Evolutionary conservation across 768 basidiomycete genomes (phyloP).

Genomic region (Pleurotus citrinopileatus): DNA sequence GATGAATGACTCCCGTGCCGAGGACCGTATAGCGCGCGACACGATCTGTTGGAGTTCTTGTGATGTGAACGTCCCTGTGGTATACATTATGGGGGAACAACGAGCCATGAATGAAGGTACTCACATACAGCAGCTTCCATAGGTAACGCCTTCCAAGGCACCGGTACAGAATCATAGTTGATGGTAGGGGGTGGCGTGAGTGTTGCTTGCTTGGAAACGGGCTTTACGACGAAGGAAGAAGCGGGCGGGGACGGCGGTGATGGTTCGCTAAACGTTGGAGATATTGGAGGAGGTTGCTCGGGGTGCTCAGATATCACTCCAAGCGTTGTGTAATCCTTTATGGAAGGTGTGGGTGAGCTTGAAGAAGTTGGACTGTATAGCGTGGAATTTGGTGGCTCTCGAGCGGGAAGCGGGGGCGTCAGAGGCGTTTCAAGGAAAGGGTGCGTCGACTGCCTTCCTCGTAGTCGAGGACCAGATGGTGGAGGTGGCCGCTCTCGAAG

Average conservation of each 20-base stretch:
- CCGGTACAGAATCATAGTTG: slow-evolving; percentile 53
- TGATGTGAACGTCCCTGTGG: slow-evolving; percentile 55
- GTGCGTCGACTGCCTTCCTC: neutral
- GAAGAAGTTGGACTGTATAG: neutral
- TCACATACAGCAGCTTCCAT: slow-evolving; percentile 64
- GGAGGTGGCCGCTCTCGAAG: neutral
- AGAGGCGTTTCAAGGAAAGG: neutral
- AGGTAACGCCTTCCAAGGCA: slow-evolving; percentile 66
- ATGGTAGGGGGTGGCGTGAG: slow-evolving; percentile 49
- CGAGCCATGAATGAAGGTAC: slow-evolving; percentile 17
- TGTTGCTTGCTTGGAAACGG: slow-evolving; percentile 23
- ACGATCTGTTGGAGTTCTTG: slow-evolving; percentile 67
- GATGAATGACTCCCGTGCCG: slow-evolving; percentile 67
- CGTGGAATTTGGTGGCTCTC: neutral
- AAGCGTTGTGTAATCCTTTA: neutral
- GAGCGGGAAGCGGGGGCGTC: neutral
- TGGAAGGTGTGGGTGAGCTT: slow-evolving; percentile 1
- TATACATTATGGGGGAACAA: slow-evolving; percentile 1
- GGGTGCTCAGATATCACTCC: neutral
- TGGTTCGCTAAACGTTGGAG: neutral
- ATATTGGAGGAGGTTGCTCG: neutral
- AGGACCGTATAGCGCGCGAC: slow-evolving; percentile 66
- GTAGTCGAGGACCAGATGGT: neutral
- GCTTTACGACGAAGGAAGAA: neutral
- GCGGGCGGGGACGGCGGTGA: neutral